phyloP scores from a whole-genome alignment of 75 land plant genomes.

The Ceratopteris richardii region DNA sequence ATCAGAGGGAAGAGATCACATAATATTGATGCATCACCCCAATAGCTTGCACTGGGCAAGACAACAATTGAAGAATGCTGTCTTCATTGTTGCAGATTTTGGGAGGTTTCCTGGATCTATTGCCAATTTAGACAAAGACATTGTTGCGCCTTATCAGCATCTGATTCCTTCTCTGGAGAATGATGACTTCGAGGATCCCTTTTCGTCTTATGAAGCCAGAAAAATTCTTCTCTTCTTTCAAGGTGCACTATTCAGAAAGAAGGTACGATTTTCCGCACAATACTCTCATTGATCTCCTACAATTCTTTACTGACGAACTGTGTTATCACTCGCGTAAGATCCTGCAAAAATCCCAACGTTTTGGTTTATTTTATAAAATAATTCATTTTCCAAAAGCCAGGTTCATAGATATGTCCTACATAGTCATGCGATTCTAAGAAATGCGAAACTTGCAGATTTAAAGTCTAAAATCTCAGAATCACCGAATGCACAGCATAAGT shows the following conservation, averaged over 20 bases:
- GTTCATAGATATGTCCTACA: too few relatives aligned
- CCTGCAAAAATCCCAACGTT: neutral
- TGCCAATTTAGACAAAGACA: slow-evolving; percentile 73
- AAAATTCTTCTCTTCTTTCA: slow-evolving; percentile 64
- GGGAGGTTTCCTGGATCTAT: slow-evolving; percentile 56
- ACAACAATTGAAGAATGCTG: slow-evolving; percentile 43
- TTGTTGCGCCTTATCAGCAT: slow-evolving; percentile 91
- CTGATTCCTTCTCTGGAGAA: slow-evolving; percentile 27
- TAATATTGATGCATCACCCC: slow-evolving; percentile 81
- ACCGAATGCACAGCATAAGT: too few relatives aligned
- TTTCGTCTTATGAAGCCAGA: slow-evolving; percentile 39
- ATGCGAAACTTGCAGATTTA: too few relatives aligned
- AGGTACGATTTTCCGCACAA: slow-evolving; percentile 34
- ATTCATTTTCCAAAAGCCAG: too few relatives aligned
- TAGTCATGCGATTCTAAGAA: too few relatives aligned
- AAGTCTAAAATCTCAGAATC: too few relatives aligned
- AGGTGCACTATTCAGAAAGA: slow-evolving; percentile 81
- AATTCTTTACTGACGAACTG: slow-evolving; percentile 2
- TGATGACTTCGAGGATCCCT: slow-evolving; percentile 5
- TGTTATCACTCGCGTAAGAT: too few relatives aligned
- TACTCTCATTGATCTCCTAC: neutral
- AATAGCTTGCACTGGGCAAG: slow-evolving; percentile 73
- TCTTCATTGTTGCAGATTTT: slow-evolving; percentile 80
- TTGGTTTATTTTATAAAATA: neutral
- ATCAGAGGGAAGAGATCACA: slow-evolving; percentile 59